phyloP scores from a whole-genome alignment of 2,329 filamentous ascomycete genomes.

The Fusarium pseudocircinatum region DNA sequence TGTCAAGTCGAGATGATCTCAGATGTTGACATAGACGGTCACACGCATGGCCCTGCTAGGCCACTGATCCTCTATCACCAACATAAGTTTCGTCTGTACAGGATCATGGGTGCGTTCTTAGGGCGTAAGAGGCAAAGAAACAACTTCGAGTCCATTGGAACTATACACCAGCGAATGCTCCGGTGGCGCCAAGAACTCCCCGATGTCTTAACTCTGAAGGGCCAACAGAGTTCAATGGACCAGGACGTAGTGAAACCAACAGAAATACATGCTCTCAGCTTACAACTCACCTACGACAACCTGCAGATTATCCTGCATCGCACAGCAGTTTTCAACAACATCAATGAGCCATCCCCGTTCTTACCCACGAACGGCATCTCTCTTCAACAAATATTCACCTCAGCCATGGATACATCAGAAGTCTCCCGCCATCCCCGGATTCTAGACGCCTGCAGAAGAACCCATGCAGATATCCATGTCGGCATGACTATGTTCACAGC shows the following conservation, averaged over 20 bases:
- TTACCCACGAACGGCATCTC: neutral
- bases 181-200: fast-evolving
- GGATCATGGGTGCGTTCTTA: neutral
- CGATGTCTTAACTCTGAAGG: fast-evolving
- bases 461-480: fast-evolving
- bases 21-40: neutral
- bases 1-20: neutral
- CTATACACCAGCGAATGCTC: fast-evolving
- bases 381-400: fast-evolving
- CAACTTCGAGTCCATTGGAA: fast-evolving
- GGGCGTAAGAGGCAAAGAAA: fast-evolving
- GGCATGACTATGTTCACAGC: neutral
- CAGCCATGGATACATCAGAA: neutral
- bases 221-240: fast-evolving
- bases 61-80: neutral
- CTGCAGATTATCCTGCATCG: fast-evolving
- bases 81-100: neutral
- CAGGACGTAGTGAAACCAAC: fast-evolving
- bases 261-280: fast-evolving
- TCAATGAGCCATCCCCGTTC: neutral
- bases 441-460: neutral
- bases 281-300: neutral
- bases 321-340: neutral
- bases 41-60: neutral
- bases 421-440: fast-evolving